phyloP scores from a whole-genome alignment of 441 rosid species.

The Dalechampia spathulata region DNA sequence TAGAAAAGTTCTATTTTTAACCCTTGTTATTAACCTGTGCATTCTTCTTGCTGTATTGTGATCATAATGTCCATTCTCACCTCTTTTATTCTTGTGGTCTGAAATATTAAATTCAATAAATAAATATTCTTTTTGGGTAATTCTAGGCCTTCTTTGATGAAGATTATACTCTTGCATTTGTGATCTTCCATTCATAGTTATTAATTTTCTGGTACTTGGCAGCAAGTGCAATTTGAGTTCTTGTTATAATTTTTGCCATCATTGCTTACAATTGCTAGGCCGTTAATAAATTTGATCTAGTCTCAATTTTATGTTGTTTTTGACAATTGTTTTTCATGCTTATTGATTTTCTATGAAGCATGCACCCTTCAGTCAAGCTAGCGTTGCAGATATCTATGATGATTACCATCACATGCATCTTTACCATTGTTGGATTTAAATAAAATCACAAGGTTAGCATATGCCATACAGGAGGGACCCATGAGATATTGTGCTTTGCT shows the following conservation, averaged over 20 bases:
- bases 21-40: no score
- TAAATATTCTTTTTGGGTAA: no score
- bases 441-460: conserved; percentile 21
- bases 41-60: no score
- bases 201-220: no score
- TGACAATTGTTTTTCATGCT: conserved; percentile 24
- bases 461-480: conserved; percentile 22
- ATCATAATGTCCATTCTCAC: no score
- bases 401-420: conserved; percentile 18
- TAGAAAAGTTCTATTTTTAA: no score
- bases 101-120: no score
- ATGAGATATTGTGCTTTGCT: conserved; percentile 17
- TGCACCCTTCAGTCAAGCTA: conserved; percentile 20
- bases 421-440: conserved; percentile 24
- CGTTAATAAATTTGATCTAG: background rate
- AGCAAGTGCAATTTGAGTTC: no score
- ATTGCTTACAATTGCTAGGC: background rate
- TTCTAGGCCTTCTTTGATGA: no score
- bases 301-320: conserved; percentile 16
- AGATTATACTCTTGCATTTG: no score
- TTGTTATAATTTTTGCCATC: background rate
- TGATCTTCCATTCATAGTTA: no score
- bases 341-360: conserved; percentile 26
- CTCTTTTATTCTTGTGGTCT: no score
- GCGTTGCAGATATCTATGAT: conserved; percentile 20